These are phyloP conservation scores for Aspergillus glaucus DNA, from an alignment of 2,329 filamentous ascomycete genomes.

Conservation along the genomic window DNA sequence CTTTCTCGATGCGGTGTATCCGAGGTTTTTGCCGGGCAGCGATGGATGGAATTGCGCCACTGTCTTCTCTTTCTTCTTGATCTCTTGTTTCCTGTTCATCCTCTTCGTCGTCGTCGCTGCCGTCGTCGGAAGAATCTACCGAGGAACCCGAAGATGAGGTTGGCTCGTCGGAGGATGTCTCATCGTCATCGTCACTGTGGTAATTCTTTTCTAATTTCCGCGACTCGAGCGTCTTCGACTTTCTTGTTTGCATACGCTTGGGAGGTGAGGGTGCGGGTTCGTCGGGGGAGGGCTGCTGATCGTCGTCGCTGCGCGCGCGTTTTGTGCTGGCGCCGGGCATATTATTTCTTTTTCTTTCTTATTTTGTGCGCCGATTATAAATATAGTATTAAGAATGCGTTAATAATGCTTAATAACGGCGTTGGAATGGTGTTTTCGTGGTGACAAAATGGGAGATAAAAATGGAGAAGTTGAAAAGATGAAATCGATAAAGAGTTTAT, in stretches of 20 bases:
- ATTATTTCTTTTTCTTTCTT: no score
- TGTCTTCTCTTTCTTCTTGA: conserved; percentile 2
- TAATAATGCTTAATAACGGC: no score
- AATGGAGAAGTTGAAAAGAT: no score
- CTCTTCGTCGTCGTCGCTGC: conserved; percentile 18
- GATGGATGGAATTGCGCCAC: conserved; percentile 20
- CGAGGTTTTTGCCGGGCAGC: conserved; percentile 27
- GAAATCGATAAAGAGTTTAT: no score
- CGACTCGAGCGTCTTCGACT: not conserved
- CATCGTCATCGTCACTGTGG: conserved; percentile 5
- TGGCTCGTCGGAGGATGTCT: conserved; percentile 17
- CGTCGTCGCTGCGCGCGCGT: not conserved
- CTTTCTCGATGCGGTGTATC: conserved; percentile 23
- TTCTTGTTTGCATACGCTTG: not conserved
- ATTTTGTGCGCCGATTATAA: no score
- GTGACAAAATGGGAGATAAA: no score
- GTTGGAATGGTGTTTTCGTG: no score
- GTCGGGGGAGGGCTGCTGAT: not conserved
- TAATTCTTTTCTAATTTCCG: not conserved
- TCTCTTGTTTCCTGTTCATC: conserved; percentile 8
- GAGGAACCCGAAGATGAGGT: conserved; percentile 12
- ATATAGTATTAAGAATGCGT: no score
- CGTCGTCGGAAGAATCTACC: conserved; percentile 16
- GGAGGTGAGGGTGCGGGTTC: not conserved
- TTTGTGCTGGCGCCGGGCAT: not conserved